These are phyloP conservation scores for Hypomontagnella monticulosa DNA, from an alignment of 495 filamentous ascomycete species.

Conservation along the genomic window DNA sequence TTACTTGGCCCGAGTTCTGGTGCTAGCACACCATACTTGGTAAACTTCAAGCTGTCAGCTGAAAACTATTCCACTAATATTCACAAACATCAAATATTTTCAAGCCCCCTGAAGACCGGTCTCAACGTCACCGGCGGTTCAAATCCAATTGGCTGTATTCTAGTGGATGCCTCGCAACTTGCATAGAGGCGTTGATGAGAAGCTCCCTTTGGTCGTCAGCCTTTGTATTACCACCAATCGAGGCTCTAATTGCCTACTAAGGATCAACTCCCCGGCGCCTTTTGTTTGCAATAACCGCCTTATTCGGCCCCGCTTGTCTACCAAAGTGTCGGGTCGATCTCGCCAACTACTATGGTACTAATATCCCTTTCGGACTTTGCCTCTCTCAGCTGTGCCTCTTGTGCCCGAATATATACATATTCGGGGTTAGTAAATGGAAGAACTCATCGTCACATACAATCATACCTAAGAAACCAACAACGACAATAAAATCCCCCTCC, in stretches of 20 bases:
- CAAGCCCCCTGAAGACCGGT: slow-evolving; percentile 1
- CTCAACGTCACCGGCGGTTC: slow-evolving; percentile 6
- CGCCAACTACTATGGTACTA: slow-evolving; percentile 27
- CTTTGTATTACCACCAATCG: slow-evolving; percentile 20
- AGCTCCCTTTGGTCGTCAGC: slow-evolving; percentile 21
- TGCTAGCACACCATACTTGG: background rate
- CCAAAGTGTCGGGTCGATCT: slow-evolving; percentile 37
- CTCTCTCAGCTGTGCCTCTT: slow-evolving; percentile 18
- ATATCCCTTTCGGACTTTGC: slow-evolving; percentile 37
- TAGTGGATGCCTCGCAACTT: slow-evolving; percentile 17
- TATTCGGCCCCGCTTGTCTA: slow-evolving; percentile 25
- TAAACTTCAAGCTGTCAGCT: background rate
- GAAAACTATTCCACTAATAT: slow-evolving; percentile 6
- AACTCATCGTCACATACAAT: background rate
- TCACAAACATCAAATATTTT: slow-evolving; percentile 8
- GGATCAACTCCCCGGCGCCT: slow-evolving; percentile 28
- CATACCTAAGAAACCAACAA: slow-evolving; percentile 18
- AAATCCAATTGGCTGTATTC: slow-evolving; percentile 28
- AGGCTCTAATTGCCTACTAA: slow-evolving; percentile 10
- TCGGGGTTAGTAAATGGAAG: background rate
- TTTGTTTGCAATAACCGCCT: slow-evolving; percentile 28
- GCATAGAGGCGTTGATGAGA: slow-evolving; percentile 26
- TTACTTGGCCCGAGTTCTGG: background rate
- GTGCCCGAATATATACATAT: slow-evolving; percentile 9
- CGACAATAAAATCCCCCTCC: slow-evolving; percentile 9